phyloP scores from a whole-genome alignment of 805 yeast species.

The Hanseniaspora occidentalis region DNA sequence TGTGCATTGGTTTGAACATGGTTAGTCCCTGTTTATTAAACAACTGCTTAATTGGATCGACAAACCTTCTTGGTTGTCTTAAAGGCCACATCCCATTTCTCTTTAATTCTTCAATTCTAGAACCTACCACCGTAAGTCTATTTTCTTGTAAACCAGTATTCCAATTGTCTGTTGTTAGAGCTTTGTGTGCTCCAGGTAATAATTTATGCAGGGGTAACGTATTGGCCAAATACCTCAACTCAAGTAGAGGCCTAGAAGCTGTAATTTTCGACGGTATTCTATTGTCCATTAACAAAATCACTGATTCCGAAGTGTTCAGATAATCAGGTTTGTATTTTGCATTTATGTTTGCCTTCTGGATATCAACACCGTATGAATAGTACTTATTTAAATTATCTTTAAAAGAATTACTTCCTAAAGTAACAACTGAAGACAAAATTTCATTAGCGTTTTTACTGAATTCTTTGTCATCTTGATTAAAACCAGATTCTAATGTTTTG shows the following conservation, averaged over 20 bases:
- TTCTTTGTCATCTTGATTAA: too few species aligned
- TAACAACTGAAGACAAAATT: too few species aligned
- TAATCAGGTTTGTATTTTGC: constrained; percentile 5
- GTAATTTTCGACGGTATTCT: constrained; percentile 40
- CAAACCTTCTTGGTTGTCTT: constrained; percentile 62
- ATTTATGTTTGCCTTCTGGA: background rate
- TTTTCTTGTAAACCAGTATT: constrained; percentile 83
- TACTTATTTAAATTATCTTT: background rate
- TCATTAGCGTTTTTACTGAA: too few species aligned
- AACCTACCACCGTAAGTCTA: constrained; percentile 75
- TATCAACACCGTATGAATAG: background rate
- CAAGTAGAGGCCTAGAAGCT: constrained; percentile 62
- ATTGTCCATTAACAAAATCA: constrained; percentile 38
- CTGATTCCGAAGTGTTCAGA: constrained; percentile 25
- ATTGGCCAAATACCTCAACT: constrained; percentile 76
- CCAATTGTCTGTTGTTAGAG: constrained; percentile 71
- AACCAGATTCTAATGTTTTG: too few species aligned
- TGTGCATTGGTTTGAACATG: constrained; percentile 12
- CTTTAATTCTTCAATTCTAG: constrained; percentile 85
- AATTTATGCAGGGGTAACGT: constrained; percentile 74
- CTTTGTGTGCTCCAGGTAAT: constrained; percentile 76
- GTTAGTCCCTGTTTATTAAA: constrained; percentile 1
- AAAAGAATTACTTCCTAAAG: background rate
- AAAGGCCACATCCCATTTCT: constrained; percentile 83
- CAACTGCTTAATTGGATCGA: constrained; percentile 40